These are phyloP conservation scores for Stachybotrys echinatus DNA, from an alignment of 2,329 filamentous ascomycete species.

Conservation along the genomic window DNA sequence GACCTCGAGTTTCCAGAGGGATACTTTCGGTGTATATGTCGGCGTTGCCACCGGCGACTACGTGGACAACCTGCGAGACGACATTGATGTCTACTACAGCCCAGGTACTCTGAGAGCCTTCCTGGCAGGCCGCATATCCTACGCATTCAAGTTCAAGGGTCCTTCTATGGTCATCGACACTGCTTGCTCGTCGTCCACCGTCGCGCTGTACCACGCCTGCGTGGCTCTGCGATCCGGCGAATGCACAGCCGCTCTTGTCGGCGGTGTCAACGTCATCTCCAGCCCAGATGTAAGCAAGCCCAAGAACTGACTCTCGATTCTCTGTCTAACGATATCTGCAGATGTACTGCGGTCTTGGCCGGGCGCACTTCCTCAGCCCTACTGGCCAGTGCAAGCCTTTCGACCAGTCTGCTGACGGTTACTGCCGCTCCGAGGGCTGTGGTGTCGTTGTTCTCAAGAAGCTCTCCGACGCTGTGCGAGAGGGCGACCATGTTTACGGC, in stretches of 20 bases:
- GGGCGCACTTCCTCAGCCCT: conserved; percentile 15
- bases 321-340: not conserved
- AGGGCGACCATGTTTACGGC: conserved; percentile 35
- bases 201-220: conserved; percentile 26
- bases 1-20: conserved; percentile 1
- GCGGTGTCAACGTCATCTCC: conserved; percentile 31
- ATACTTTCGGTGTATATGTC: conserved; percentile 1
- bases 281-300: conserved; percentile 8
- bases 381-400: conserved; percentile 19
- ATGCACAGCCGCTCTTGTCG: conserved; percentile 19
- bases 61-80: conserved; percentile 2
- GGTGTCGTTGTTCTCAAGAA: conserved; percentile 39
- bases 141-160: conserved; percentile 29
- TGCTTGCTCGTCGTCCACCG: conserved; percentile 27
- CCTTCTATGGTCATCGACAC: conserved; percentile 27
- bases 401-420: conserved; percentile 33
- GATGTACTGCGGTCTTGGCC: conserved; percentile 8
- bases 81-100: conserved; percentile 4
- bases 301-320: not conserved
- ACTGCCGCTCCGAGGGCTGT: conserved; percentile 44
- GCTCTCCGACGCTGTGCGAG: conserved; percentile 36
- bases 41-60: conserved; percentile 3
- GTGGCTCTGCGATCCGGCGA: conserved; percentile 19
- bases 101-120: conserved; percentile 21
- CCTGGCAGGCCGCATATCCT: conserved; percentile 21